phyloP scores from a whole-genome alignment of 2,329 filamentous ascomycete species.

The Penicillium sp. region DNA sequence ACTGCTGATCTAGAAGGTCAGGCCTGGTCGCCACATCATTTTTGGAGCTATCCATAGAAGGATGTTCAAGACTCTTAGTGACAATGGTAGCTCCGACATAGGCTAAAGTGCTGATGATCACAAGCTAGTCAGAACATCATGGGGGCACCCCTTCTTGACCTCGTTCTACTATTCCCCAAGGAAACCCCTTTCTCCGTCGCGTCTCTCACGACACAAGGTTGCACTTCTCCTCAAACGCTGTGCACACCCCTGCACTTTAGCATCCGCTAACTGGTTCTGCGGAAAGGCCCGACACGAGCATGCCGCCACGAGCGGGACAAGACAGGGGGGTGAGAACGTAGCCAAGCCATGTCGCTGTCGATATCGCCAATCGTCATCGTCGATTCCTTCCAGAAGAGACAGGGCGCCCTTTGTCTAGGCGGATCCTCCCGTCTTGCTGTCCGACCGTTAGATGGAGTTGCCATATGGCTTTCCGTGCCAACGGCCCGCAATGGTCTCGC shows the following conservation, averaged over 20 bases:
- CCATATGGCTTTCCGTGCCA: constrained; percentile 16
- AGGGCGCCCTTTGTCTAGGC: constrained; percentile 5
- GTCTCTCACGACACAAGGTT: background rate
- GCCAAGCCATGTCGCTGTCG: background rate
- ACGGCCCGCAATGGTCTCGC: constrained; percentile 21
- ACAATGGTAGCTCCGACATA: background rate
- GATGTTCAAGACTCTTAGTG: background rate
- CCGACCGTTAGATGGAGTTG: constrained; percentile 22
- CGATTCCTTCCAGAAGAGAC: background rate
- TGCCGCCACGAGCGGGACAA: background rate
- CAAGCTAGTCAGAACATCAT: background rate
- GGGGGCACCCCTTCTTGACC: background rate
- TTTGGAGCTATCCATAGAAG: background rate
- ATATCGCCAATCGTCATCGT: constrained; percentile 7
- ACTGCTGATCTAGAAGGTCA: background rate
- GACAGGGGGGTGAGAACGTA: background rate
- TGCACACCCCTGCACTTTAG: background rate
- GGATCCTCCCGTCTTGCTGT: constrained; percentile 22
- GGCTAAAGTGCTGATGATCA: background rate
- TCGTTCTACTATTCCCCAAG: background rate
- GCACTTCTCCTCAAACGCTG: background rate
- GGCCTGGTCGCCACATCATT: background rate
- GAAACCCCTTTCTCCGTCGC: background rate
- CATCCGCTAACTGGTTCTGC: background rate
- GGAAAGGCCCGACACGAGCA: constrained; percentile 12